Evolutionary conservation across 768 basidiomycete species (phyloP), one percentile per base, ranked within the genome.

Genomic region (Rhizopogon salebrosus): DNA sequence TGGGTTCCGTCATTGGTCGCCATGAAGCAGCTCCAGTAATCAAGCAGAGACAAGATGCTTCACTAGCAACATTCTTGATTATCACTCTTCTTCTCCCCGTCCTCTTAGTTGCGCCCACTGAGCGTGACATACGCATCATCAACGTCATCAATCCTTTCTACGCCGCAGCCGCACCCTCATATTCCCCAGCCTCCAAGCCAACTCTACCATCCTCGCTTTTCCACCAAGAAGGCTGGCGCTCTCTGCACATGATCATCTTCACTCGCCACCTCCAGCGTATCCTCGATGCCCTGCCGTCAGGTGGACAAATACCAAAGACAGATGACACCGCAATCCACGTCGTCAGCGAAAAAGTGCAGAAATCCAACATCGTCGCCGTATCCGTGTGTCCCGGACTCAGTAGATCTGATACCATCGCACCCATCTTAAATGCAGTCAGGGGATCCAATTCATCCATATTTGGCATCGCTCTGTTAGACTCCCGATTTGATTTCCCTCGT

Each of bases 131-230:
- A 38, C 86, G 94, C n/a, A 80, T 97, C 57, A 74, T 98, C 64
- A 85, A 84, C 52, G 75, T 93, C 37, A 79, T 95, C 63, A 92
- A 93, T 54, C 92, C 92, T 2, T 91, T 92, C 59, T 97, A 95
- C 60, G 85, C 92, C 2, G 91, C 94, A 1, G 87, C 90, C 0
- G 73, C 80, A 3, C 76, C 79, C 4, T 58, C 71, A 3, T 72
- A 77, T 59, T 58, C 70, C 35, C 10, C 64, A 2, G 57, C 64
- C 51, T 70, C 52, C 37, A 57, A 13, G 40, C 71, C 59, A 57
- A 56, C 57, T 54, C 66, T 62, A 8, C 60, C 64, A 3, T 56
- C 61, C 14, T 57, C 63, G 1, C 42, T 78, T 6, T 73, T 85
- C 57, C 67, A 80, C n/a, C 65, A 66, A 5, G 89, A 92, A 68